Evolutionary conservation across 2,329 filamentous ascomycete genomes (phyloP), one percentile per base, ranked within the genome.

Genomic region (Trematosphaeria pertusa): DNA sequence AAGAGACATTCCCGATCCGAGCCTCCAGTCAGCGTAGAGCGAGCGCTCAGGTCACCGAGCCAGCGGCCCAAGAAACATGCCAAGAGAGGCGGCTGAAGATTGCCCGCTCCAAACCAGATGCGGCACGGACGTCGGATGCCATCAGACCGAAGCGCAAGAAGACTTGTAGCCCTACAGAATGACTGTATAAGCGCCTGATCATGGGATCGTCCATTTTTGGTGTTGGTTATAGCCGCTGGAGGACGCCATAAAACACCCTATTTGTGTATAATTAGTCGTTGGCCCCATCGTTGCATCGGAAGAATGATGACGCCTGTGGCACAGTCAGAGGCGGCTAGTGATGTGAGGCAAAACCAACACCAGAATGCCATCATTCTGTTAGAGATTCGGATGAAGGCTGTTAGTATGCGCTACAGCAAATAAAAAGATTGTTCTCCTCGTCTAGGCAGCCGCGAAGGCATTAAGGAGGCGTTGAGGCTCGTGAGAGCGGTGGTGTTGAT

Each of bases 11-110:
- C 43, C 52, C 56, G 54, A 50, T 34, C 43, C 37, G 30, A 46
- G 33, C 46, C 48, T 59, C 61, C 62, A 66, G 52, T 64, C 62
- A 66, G 22, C 41, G 37, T 17, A 52, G 43, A 34, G 34, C 45
- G 50, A 63, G 61, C 52, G 54, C 52, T 61, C 62, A n/a, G 60
- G 50, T 33, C 46, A 44, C 38, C 58, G 32, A 39, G 50, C 37
- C 48, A 50, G 49, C 42, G 55, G 50, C 58, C 58, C 44, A 51
- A 38, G 53, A 54, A 52, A 46, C 30, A 37, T 52, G 52, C 63
- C 60, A 64, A 61, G 59, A 58, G 37, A 62, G 35, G 60, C 56
- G 61, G 56, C 63, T 64, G 57, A 65, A 59, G 46, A 50, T 34
- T 50, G 32, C 37, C 55, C 49, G 46, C 46, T 59, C 48, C 55